A percentile compares a stretch with the other conserved stretches of the same genome.
Evolutionary conservation across 805 yeast species (phyloP).

Genomic region (Candida saitoana): DNA sequence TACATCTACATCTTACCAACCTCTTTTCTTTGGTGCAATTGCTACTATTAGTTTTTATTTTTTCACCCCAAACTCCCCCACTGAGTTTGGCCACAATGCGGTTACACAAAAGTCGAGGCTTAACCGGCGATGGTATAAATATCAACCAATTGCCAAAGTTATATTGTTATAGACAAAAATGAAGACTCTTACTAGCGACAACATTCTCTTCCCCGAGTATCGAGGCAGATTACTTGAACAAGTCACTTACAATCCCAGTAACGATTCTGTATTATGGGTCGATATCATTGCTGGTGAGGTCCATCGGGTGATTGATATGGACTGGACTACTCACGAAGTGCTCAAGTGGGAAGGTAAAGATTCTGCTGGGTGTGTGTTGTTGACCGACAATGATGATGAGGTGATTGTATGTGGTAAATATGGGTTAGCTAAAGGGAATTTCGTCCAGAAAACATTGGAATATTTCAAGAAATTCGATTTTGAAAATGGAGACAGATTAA

Average conservation of each 20-base stretch:
- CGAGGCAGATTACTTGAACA: constrained; percentile 61
- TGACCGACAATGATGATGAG: constrained; percentile 52
- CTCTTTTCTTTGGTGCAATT: neutral
- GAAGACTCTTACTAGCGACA: constrained; percentile 3
- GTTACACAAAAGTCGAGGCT: neutral
- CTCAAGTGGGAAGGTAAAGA: constrained; percentile 32
- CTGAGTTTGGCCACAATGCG: neutral
- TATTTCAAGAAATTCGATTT: constrained; percentile 41
- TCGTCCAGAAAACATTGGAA: constrained; percentile 30
- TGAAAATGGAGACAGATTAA: constrained; percentile 20
- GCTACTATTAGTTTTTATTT: neutral
- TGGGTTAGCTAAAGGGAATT: constrained; percentile 59
- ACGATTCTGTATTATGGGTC: constrained; percentile 48
- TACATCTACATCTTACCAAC: too few relatives aligned
- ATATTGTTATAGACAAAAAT: neutral
- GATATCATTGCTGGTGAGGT: constrained; percentile 39
- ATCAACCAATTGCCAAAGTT: neutral
- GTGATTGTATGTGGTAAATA: constrained; percentile 58
- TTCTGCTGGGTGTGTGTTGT: constrained; percentile 68
- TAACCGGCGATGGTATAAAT: neutral
- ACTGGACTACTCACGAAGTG: constrained; percentile 28
- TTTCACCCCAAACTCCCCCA: neutral
- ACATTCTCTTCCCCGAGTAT: constrained; percentile 23
- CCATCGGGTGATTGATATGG: constrained; percentile 27
- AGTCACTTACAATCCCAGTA: constrained; percentile 54